Evolutionary conservation across 495 filamentous ascomycete genomes (phyloP), one percentile per base, ranked within the genome.

Genomic region (Barbatosphaeria neglecta): DNA sequence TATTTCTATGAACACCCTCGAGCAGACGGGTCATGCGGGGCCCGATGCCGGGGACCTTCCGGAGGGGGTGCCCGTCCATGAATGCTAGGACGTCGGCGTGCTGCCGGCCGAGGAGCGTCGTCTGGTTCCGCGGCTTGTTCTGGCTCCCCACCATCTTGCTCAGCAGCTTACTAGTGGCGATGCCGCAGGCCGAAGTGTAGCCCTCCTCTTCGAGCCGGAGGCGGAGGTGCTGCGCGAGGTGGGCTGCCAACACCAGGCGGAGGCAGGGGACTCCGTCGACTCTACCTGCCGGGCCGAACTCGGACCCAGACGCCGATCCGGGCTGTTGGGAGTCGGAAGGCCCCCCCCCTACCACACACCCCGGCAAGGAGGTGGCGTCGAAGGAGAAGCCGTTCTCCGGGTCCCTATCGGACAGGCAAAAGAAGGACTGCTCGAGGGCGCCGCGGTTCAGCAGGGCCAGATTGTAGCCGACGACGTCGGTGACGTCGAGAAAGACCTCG

Each of bases 121-220:
- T 95, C 57, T 94, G 90, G 44, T 76, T 81, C 40, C 82, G 81
- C 0, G 90, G 90, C 63, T 95, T 95, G 58, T 95, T 77, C 37
- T 82, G 64, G 65, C 78, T 87, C 17, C 90, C 90, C 20, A 80
- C 86, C 22, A 97, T 68, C 58, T 97, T 97, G 24, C 85, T 79
- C 22, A 90, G 70, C 2, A 89, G 56, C 60, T 95, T 95, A 41
- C 80, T 87, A 4, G 86, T 94, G 2, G 87, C 81, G 3, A 95
- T 80, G 9, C 90, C 90, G n/a, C 84, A 87, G 0, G 88, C 86
- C 31, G 81, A 80, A 6, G 87, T 92, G 62, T 88, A 94, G 4
- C 87, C 87, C n/a, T 85, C 69, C 37, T 82, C 67, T 44, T 92
- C 84, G 7, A 97, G 71, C 49, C 74, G 74, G 23, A 72, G 59